Evolutionary conservation across 805 yeast species (phyloP).

Genomic region (Candida silvicultrix): DNA sequence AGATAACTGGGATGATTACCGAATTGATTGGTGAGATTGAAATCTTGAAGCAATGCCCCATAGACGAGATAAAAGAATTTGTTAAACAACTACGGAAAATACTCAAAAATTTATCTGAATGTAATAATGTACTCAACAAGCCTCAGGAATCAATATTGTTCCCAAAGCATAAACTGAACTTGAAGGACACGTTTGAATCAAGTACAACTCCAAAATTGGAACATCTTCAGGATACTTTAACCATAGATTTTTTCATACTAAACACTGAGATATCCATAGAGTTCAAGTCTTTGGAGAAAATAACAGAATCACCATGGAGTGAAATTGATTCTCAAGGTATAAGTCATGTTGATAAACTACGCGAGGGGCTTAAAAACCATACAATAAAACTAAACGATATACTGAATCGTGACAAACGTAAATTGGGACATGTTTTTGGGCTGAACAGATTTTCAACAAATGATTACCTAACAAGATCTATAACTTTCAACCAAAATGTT

Average conservation of each 20-base stretch:
- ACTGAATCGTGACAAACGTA: constrained; percentile 32
- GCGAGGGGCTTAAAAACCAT: constrained; percentile 47
- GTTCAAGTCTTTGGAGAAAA: constrained; percentile 40
- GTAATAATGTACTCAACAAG: constrained; percentile 34
- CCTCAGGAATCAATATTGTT: constrained; percentile 52
- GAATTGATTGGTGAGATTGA: constrained; percentile 13
- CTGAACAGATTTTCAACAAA: constrained; percentile 30
- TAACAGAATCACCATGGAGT: constrained; percentile 60
- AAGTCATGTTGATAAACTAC: constrained; percentile 52
- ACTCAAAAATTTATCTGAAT: constrained; percentile 22
- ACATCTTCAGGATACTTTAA: constrained; percentile 29
- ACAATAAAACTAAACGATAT: constrained; percentile 31
- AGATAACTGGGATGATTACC: constrained; percentile 26
- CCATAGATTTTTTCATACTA: constrained; percentile 51
- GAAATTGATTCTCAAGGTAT: constrained; percentile 40
- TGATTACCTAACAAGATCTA: constrained; percentile 54
- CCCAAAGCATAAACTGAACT: constrained; percentile 43
- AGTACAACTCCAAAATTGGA: constrained; percentile 17
- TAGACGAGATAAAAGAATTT: constrained; percentile 5
- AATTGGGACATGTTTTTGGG: constrained; percentile 27
- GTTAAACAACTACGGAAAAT: constrained; percentile 14
- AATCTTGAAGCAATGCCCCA: constrained; percentile 30
- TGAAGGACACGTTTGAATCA: constrained; percentile 32
- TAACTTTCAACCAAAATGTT: constrained; percentile 52
- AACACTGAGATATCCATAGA: constrained; percentile 63